Evolutionary conservation across 805 yeast genomes (phyloP).

Genomic region (Teunomyces atbi): DNA sequence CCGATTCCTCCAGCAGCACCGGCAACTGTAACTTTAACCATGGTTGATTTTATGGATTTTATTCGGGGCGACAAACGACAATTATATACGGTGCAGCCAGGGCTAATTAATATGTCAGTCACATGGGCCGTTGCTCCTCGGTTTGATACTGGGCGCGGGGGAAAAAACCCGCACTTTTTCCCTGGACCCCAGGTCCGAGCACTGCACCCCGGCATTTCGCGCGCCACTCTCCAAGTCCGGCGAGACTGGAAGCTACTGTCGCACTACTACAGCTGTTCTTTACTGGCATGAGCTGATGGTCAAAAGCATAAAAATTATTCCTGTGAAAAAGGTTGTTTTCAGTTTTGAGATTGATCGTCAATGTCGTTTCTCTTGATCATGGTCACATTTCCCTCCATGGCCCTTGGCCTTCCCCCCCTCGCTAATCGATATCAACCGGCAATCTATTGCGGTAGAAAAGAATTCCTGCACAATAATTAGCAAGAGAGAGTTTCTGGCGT

Average conservation of each 20-base stretch:
- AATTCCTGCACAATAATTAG: not conserved
- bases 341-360: no score
- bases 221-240: no score
- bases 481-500: not conserved
- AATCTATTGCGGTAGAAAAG: not conserved
- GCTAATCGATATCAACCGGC: not conserved
- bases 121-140: slow-evolving; percentile 5
- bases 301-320: no score
- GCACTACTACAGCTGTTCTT: no score
- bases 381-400: not conserved
- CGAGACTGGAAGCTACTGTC: no score
- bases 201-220: no score
- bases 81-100: not conserved
- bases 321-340: no score
- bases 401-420: not conserved
- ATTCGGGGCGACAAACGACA: not conserved
- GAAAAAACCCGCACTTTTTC: not conserved
- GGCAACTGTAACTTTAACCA: slow-evolving; percentile 48
- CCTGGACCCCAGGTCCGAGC: not conserved
- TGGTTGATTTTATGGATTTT: slow-evolving; percentile 7
- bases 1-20: slow-evolving; percentile 53
- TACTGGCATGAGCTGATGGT: no score
- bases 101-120: not conserved
- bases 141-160: slow-evolving; percentile 2
- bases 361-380: not conserved